phyloP scores from a whole-genome alignment of 352 stramenopile genomes.

The Pythium guiyangense region DNA sequence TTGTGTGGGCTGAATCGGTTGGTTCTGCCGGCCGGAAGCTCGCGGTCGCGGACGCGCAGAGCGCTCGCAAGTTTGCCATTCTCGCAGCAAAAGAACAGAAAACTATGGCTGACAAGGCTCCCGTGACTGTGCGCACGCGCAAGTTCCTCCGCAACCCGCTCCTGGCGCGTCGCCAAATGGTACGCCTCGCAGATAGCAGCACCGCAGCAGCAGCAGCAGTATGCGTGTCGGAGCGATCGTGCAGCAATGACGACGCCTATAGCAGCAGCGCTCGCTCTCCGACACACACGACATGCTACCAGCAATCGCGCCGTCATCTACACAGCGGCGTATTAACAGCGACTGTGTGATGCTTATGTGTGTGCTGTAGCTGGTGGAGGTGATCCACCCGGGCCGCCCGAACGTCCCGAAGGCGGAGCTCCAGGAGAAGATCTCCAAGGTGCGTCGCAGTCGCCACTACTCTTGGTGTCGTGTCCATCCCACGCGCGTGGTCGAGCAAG shows the following conservation, averaged over 20 bases:
- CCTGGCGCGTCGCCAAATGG: conserved; percentile 96
- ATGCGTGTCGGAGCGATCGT: not conserved
- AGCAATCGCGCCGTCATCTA: not conserved
- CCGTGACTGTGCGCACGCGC: conserved; percentile 97
- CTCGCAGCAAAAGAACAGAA: conserved; percentile 55
- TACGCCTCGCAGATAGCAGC: conserved; percentile 31
- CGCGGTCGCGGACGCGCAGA: not conserved
- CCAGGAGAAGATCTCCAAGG: conserved; percentile 96
- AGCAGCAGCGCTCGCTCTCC: not conserved
- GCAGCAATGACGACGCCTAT: no score
- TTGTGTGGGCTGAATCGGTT: conserved; percentile 49
- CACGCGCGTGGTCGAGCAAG: not conserved
- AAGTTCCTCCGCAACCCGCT: conserved; percentile 99
- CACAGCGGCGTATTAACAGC: not conserved
- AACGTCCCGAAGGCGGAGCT: conserved; percentile 98
- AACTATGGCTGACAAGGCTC: conserved; percentile 91
- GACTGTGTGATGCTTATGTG: conserved; percentile 2
- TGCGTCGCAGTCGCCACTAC: conserved; percentile 27
- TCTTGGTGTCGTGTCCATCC: not conserved
- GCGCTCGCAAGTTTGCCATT: conserved; percentile 26
- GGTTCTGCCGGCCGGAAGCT: conserved; percentile 49
- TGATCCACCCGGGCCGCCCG: conserved; percentile 96
- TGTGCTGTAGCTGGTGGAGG: conserved; percentile 91
- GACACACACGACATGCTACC: not conserved
- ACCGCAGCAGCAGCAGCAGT: not conserved